Base-by-base conservation (phyloP, 2,329 filamentous ascomycete species). In the Albophoma yamanashiensis region DNA sequence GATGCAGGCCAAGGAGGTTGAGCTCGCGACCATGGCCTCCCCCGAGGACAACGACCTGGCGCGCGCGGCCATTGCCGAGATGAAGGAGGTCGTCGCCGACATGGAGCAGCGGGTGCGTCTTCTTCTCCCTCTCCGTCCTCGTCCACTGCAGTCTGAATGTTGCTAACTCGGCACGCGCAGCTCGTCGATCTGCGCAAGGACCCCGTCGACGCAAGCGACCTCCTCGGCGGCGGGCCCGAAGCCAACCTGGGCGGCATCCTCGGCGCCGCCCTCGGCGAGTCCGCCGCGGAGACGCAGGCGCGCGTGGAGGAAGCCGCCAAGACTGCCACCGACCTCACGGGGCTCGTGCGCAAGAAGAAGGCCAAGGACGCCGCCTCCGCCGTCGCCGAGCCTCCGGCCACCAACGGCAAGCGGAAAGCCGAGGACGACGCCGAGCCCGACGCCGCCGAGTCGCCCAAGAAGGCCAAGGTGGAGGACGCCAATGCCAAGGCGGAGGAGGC, bases 11-110 rank as follows among this genome's bases (percentile, higher is more conserved):
- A 88, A 89, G 70, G 85, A 91, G 69, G 82, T 85, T 6, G 82
- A 86, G 55, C 78, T 92, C 8, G 79, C 82, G 1, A 82, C 83
- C 36, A 78, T 82, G 62, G 82, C 85, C 59, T 82, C 82, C 59
- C 83, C 84, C 38, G 86, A 88, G 67, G 86, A 89, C 61, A 87
- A 86, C 64, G 86, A 89, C 57, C 69, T 83, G 63, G 82, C 82
- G 50, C 78, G 84, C 66, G 79, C 78, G 62, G 79, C 82, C 62
- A 88, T 94, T 62, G 74, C 78, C 58, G 89, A 94, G 62, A 88
- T 90, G 64, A 89, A 89, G 74, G 88, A 92, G 62, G 85, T 94
- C 65, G 81, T 93, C 56, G 81, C 82, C 58, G 90, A 94, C 65
- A 90, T 94, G 84, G 86, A 91, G 75, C 83, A 87, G 70, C 80